Evolutionary conservation across 31 red algal species (phyloP), one percentile per base, ranked within the genome.

Genomic region (Odonthalia washingtoniensis): DNA sequence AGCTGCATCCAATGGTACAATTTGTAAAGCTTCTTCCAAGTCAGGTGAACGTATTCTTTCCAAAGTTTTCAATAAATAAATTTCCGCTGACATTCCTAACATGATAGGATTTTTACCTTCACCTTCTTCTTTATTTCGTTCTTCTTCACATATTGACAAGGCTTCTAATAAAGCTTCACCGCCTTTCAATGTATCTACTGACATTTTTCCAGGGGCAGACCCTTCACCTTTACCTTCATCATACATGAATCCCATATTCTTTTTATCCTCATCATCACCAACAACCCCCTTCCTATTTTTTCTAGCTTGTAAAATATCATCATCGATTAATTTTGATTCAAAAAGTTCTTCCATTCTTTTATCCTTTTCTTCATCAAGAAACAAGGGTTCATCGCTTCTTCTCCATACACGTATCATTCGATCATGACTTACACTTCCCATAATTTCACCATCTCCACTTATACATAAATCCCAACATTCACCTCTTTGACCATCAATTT

Each of bases 301-400:
- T 24, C 70, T 63, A 3, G 90, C 90, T 40, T 82, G 67, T 24
- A 68, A 45, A 21, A 82, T 21, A 31, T 93, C 90, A 45, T 93
- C 90, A 16, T 93, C 90, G 41, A 93, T 83, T 2, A 93, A 73
- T 33, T 74, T 72, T 24, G 90, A 93, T 69, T 93, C 90, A 77
- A 93, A 93, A 65, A 93, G 81, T 62, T 93, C 90, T 49, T 97
- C 98, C 87, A 95, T 83, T 28, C 93, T 72, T 37, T 68, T 42
- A 67, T 97, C 93, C 43, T 75, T 41, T 81, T 97, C 95, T 64
- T 99, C 98, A 14, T 95, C 95, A 36, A 94, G 52, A 64, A 99
- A 95, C 18, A 99, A 32, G 17, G 88, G 95, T 67, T 97, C 93
- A 40, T 95, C 87, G 6, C 81, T 87, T 42, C 95, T 69, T 35